phyloP scores from a whole-genome alignment of 2,329 filamentous ascomycete species.

The Beauveria brongniartii region DNA sequence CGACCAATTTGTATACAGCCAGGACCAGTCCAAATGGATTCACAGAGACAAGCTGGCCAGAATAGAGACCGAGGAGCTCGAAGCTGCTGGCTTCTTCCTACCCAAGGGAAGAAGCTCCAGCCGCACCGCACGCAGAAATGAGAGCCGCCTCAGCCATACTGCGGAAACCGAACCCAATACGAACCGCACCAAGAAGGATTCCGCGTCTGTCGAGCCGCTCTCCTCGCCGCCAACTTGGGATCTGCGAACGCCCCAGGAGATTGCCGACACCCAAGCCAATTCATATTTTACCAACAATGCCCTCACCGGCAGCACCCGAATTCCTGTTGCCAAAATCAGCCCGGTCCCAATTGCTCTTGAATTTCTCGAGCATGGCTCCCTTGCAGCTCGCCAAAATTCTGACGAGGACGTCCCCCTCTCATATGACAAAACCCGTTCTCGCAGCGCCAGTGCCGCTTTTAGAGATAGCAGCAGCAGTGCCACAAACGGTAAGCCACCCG shows the following conservation, averaged over 20 bases:
- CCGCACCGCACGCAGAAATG: slow-evolving; percentile 31
- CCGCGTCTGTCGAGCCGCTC: slow-evolving; percentile 30
- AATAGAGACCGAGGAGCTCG: slow-evolving; percentile 74
- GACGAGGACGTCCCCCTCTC: slow-evolving; percentile 51
- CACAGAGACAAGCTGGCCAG: slow-evolving; percentile 75
- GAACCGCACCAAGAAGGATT: slow-evolving; percentile 37
- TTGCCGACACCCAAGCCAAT: slow-evolving; percentile 50
- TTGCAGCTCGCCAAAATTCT: slow-evolving; percentile 51
- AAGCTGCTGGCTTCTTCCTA: slow-evolving; percentile 64
- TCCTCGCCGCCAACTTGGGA: slow-evolving; percentile 52
- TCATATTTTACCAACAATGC: slow-evolving; percentile 44
- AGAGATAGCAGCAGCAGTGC: slow-evolving; percentile 16
- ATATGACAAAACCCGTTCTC: slow-evolving; percentile 55
- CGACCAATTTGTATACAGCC: slow-evolving; percentile 25
- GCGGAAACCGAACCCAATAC: slow-evolving; percentile 24
- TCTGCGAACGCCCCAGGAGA: slow-evolving; percentile 68
- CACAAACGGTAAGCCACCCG: slow-evolving; percentile 31
- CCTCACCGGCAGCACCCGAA: slow-evolving; percentile 63
- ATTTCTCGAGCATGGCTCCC: slow-evolving; percentile 66
- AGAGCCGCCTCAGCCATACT: slow-evolving; percentile 26
- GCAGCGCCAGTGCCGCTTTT: slow-evolving; percentile 59
- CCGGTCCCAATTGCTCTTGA: slow-evolving; percentile 66
- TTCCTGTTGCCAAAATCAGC: slow-evolving; percentile 77
- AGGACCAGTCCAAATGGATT: slow-evolving; percentile 70
- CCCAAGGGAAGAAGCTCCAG: slow-evolving; percentile 46